Base-by-base conservation (phyloP, 73 alveolate species). In the Uronychia binucleata region DNA sequence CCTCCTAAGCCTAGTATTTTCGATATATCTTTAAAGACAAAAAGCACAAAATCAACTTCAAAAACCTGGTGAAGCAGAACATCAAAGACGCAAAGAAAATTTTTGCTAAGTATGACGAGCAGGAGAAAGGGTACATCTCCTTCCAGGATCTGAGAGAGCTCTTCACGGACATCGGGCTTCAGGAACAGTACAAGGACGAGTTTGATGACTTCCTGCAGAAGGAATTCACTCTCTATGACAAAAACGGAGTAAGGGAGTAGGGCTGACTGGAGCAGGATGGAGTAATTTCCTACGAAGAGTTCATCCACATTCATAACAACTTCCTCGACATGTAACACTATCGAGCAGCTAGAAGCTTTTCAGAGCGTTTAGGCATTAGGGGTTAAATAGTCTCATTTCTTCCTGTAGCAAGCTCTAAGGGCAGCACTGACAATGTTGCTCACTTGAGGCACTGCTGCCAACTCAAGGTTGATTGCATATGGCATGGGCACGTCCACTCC, bases 401-500 rank as follows among this genome's bases (percentile, higher is more conserved):
- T 84, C 31, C 91, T 35, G 67, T 83, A 74, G 91, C 91, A 86
- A 80, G 93, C 86, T 58, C 92, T 85, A 28, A 92, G 79, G n/a
- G 84, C 94, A 0, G 96, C 98, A 32, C 92, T 91, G 19, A 92
- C 95, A 46, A 96, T 93, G 46, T 92, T 81, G 30, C 80, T 85
- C 28, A 92, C 84, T 58, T 80, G 79, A 0, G 99, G 99, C 58
- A 91, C 91, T 29, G 97, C 94, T 30, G 86, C 30, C 31, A 88
- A 84, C 90, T 96, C 99, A 60, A 96, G 89, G 79, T 88, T 81
- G 57, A 82, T 76, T n/a, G 99, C 87, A 85, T 96, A 96, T 32
- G 99, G 98, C 84, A 92, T 90, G 26, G 99, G 99, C 28, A 92
- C 92, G 79, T 96, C 99, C 57, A 96, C 97, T 75, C 98, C 97